Evolutionary conservation across 257 asterid genomes (phyloP), one percentile per base, ranked within the genome.

Genomic region (Petunia axillaris): DNA sequence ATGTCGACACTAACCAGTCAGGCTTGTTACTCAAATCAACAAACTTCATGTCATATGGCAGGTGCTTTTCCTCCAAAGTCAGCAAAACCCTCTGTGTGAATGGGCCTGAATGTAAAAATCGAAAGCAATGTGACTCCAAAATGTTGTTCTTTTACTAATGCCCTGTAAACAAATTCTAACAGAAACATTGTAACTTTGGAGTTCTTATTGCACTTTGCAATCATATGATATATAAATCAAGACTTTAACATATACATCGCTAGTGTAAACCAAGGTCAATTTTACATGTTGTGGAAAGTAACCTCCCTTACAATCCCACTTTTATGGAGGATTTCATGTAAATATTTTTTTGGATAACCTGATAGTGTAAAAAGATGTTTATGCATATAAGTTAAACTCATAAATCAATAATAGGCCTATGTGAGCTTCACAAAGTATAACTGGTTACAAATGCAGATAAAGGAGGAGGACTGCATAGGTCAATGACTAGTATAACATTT

Each of bases 11-110:
- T 66, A 82, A 95, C 99, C 99, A 95, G 40, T 94, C 97, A 0
- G 99, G 98, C 84, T 95, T 95, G 91, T 93, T 92, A 70, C 84
- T 81, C 64, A 93, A 84, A 89, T 95, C 91, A 88, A 91, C 88
- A 82, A 89, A 86, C 86, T 93, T 95, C 87, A 90, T 53, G 41
- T 93, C 97, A 88, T 95, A 95, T 1, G 99, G 92, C 44, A 95
- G 88, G 55, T 87, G 91, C 64, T 95, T 95, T 82, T 93, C 99
- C 90, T 95, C 98, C 86, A 95, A 82, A 43, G 97, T 93, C 81
- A 95, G 92, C 87, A 95, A 87, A 82, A 95, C 94, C 81, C 97
- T 89, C 55, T 95, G 99, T 0, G 98, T 87, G 85, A 95, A 96
- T 3, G 98, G 99, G 76, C 99, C 98, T 93, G 86, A 62, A 65